A percentile compares a stretch with the other conserved stretches of the same genome.
Conservation (phyloP, 2,329 filamentous ascomycete species). For the Alternaria postmessia region DNA sequence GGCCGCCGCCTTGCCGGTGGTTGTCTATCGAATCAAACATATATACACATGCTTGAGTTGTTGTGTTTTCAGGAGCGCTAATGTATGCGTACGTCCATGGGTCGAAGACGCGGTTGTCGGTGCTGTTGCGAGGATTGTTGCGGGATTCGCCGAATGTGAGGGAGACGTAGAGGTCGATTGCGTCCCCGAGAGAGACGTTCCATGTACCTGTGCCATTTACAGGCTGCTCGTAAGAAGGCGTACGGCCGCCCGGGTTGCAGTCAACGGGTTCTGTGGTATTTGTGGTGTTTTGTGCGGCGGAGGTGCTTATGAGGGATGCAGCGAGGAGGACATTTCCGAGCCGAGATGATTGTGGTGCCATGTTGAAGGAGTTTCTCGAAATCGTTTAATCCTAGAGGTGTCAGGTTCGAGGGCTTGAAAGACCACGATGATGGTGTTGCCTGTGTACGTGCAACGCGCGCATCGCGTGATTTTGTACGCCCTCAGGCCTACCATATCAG, state of each 20-base stretch:
- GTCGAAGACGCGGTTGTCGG: not conserved
- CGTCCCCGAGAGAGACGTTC: not conserved
- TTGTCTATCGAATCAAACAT: not conserved
- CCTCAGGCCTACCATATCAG: not conserved
- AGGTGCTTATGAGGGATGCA: not conserved
- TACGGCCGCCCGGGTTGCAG: not conserved
- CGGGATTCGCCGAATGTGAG: not conserved
- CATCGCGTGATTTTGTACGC: not conserved
- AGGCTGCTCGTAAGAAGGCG: not conserved
- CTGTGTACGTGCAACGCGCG: not conserved
- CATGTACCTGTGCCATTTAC: not conserved
- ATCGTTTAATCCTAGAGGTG: not conserved
- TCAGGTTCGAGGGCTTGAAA: too few relatives aligned
- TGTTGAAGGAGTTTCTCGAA: not conserved
- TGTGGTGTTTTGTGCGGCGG: not conserved
- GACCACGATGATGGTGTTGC: not conserved
- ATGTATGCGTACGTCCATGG: not conserved
- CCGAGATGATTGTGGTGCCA: not conserved
- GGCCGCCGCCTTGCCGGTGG: not conserved
- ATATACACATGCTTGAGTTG: not conserved
- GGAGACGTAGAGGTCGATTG: not conserved
- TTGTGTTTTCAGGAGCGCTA: not conserved
- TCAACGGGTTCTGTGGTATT: not conserved
- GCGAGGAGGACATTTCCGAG: not conserved
- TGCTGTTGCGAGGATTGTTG: not conserved